These are phyloP conservation scores for Xanthoconium separans DNA, from an alignment of 1,284 basidiomycete species.

Conservation along the genomic window DNA sequence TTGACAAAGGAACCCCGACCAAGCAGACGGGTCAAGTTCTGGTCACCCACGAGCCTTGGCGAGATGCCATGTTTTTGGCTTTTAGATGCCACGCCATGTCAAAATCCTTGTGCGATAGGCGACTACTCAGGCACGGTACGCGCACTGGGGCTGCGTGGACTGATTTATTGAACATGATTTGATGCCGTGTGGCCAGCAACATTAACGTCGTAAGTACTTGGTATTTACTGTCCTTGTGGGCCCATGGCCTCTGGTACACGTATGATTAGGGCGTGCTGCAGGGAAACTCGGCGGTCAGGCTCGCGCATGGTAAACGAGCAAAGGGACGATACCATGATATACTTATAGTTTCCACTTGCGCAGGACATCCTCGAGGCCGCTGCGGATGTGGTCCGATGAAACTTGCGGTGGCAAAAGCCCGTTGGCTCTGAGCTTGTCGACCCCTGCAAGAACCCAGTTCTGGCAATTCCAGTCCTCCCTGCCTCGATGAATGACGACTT, in stretches of 20 bases:
- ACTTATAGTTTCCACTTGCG: constrained; percentile 23
- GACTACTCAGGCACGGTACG: background rate
- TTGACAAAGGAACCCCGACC: constrained; percentile 3
- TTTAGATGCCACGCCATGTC: background rate
- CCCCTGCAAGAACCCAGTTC: constrained; percentile 29
- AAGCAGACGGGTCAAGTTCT: background rate
- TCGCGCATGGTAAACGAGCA: background rate
- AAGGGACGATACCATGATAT: background rate
- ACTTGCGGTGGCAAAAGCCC: constrained; percentile 18
- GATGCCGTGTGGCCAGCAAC: background rate
- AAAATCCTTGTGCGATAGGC: background rate
- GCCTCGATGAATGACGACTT: constrained; percentile 24
- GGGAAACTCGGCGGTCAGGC: constrained; percentile 3
- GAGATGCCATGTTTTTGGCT: background rate
- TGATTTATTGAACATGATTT: constrained; percentile 6
- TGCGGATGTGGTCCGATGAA: constrained; percentile 20
- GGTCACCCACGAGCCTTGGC: background rate
- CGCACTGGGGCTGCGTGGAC: background rate
- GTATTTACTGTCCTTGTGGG: background rate
- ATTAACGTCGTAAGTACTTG: background rate
- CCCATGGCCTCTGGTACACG: background rate
- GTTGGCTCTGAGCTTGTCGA: constrained; percentile 24
- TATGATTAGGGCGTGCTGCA: constrained; percentile 3
- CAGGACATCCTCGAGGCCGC: constrained; percentile 27
- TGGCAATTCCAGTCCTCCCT: constrained; percentile 35